Percentiles rank a stretch among this genome's conserved stretches.
Conservation (phyloP, 306 rosid species). For the Senna siamea region DNA sequence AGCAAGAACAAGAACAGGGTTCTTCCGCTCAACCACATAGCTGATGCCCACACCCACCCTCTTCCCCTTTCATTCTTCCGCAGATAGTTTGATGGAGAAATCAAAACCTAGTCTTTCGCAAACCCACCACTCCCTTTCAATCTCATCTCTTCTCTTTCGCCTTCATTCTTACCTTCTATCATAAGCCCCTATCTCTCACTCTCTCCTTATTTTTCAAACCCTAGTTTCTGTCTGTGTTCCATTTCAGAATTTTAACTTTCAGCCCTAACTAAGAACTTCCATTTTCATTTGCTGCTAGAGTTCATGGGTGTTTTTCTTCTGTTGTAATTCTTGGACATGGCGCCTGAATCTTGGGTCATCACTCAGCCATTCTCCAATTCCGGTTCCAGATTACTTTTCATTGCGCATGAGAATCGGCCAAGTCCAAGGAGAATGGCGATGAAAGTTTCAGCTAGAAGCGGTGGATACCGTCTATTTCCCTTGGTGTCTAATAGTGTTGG, state of each 20-base stretch:
- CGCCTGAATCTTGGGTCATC: background rate
- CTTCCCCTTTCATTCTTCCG: background rate
- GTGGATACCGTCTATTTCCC: background rate
- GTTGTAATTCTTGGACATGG: slow-evolving; percentile 6
- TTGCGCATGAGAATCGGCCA: background rate
- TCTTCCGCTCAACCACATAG: background rate
- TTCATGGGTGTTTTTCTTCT: background rate
- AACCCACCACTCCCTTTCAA: background rate
- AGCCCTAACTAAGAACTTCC: background rate
- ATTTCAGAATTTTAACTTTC: background rate
- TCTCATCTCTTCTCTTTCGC: background rate
- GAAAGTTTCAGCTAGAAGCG: slow-evolving; percentile 4
- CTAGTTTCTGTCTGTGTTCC: background rate
- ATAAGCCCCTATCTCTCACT: background rate
- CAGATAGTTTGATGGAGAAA: background rate
- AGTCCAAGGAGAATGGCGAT: slow-evolving; percentile 8
- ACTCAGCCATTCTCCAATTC: slow-evolving; percentile 9
- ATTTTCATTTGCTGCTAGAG: background rate
- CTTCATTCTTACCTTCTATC: background rate
- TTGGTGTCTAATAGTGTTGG: background rate
- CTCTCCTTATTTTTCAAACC: background rate
- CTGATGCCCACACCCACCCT: background rate
- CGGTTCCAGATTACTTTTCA: background rate
- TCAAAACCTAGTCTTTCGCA: background rate
- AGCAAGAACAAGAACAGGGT: background rate